phyloP scores from a whole-genome alignment of 768 basidiomycete genomes.

The Polyporus arcularius region DNA sequence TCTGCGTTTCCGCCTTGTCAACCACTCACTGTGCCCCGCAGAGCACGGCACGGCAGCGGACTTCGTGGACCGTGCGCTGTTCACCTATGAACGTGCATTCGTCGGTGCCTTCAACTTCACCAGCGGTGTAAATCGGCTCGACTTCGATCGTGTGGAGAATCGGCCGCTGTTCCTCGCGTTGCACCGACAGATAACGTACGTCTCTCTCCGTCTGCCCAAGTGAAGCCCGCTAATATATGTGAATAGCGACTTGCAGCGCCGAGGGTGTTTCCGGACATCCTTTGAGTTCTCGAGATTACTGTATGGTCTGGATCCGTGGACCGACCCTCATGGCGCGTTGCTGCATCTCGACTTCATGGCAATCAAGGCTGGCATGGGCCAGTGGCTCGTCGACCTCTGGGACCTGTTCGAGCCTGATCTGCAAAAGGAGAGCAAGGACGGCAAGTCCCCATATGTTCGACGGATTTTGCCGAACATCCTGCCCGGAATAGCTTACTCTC shows the following conservation, averaged over 20 bases:
- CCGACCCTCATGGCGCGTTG: constrained; percentile 86
- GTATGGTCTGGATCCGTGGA: constrained; percentile 79
- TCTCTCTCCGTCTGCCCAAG: background rate
- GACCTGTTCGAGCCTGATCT: constrained; percentile 40
- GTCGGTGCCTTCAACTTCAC: constrained; percentile 86
- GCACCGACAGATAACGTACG: constrained; percentile 80
- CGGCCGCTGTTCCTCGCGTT: constrained; percentile 89
- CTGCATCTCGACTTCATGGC: constrained; percentile 86
- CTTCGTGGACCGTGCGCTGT: constrained; percentile 89
- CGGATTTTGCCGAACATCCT: constrained; percentile 42
- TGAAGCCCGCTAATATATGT: background rate
- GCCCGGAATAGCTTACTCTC: constrained; percentile 78
- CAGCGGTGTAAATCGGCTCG: constrained; percentile 77
- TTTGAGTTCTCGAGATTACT: constrained; percentile 92
- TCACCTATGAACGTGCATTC: constrained; percentile 90
- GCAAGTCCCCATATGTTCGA: constrained; percentile 38
- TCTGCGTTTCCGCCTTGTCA: background rate
- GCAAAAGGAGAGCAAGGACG: constrained; percentile 10
- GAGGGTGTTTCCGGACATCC: constrained; percentile 86
- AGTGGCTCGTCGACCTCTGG: constrained; percentile 79
- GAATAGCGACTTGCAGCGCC: constrained; percentile 76
- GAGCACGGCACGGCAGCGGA: constrained; percentile 86
- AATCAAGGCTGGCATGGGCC: constrained; percentile 73
- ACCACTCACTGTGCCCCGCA: constrained; percentile 27
- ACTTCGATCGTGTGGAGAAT: constrained; percentile 91